Conservation (phyloP, 2,329 filamentous ascomycete species). For the Escovopsis sp. region DNA sequence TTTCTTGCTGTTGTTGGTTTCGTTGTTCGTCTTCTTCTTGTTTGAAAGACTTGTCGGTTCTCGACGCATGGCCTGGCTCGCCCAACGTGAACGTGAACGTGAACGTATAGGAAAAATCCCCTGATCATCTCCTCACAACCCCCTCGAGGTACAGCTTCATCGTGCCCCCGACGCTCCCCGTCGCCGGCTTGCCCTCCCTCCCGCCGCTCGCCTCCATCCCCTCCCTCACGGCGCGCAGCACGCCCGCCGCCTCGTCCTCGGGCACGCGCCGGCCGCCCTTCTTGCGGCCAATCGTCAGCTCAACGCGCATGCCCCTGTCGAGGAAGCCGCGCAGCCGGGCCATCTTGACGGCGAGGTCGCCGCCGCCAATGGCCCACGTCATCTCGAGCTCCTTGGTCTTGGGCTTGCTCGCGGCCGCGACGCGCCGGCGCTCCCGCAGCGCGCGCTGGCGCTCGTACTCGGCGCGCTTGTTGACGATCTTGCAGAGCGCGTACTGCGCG, state of each 20-base stretch:
- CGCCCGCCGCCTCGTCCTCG: conserved; percentile 41
- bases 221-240: conserved; percentile 32
- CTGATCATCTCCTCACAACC: conserved; percentile 6
- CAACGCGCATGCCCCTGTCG: conserved; percentile 58
- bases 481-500: conserved; percentile 46
- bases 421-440: conserved; percentile 28
- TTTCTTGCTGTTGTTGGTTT: neutral
- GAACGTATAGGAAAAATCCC: too few relatives aligned
- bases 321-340: conserved; percentile 55
- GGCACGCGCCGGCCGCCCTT: conserved; percentile 49
- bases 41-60: too few relatives aligned
- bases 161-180: conserved; percentile 30
- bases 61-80: too few relatives aligned
- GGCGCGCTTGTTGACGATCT: conserved; percentile 46
- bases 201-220: conserved; percentile 20
- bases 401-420: conserved; percentile 24
- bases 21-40: too few relatives aligned
- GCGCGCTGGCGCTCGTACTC: conserved; percentile 28
- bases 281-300: conserved; percentile 51
- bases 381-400: conserved; percentile 68
- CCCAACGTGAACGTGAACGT: too few relatives aligned
- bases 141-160: conserved; percentile 30
- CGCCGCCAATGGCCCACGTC: conserved; percentile 68
- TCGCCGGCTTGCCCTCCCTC: conserved; percentile 29
- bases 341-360: conserved; percentile 63